Evolutionary conservation across 805 yeast genomes (phyloP), one percentile per base, ranked within the genome.

Genomic region (Nematodospora valgi): DNA sequence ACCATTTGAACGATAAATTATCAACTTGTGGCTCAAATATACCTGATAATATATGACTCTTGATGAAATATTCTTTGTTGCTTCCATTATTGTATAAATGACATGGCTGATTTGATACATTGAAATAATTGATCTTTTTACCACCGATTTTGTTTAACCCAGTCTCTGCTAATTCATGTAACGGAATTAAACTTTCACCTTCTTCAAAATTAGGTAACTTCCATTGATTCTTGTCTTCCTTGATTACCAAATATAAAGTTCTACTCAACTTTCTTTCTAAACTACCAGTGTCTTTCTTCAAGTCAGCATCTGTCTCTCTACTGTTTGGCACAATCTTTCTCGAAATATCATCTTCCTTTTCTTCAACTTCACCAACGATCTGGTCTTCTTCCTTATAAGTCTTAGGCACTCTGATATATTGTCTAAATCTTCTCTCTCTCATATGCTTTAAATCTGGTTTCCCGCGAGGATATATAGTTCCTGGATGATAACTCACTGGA

Each of bases 11-110:
- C 36, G 82, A 80, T 32, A 61, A 46, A 23, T 56, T 49, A 8
- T 59, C 49, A 13, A 59, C 49, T 27, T 58, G 54, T 8, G 70
- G 64, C 34, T 62, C 61, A 58, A 89, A 89, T 42, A 68, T 65
- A 30, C 98, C 98, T 9, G 95, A 84, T 48, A 91, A 64, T 39
- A 91, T 86, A 56, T 87, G 96, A 22, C 94, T 83, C 61, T 86
- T 87, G 49, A 93, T 76, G 49, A 85, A 67, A 54, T 80, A 93
- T 49, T 85, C 91, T 48, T 59, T 54, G 22, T 54, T 52, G 24
- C 47, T 50, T 10, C 34, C 39, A 10, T 47, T 32, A 42, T 65
- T 71, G 46, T 76, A 68, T 1, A 82, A 78, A 28, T 81, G 88
- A 27, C 89, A 82, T 26, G 98, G 98, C 4, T 83, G 83, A 38